Evolutionary conservation across 2,329 filamentous ascomycete genomes (phyloP).

Genomic region (Monosporascus sp.): DNA sequence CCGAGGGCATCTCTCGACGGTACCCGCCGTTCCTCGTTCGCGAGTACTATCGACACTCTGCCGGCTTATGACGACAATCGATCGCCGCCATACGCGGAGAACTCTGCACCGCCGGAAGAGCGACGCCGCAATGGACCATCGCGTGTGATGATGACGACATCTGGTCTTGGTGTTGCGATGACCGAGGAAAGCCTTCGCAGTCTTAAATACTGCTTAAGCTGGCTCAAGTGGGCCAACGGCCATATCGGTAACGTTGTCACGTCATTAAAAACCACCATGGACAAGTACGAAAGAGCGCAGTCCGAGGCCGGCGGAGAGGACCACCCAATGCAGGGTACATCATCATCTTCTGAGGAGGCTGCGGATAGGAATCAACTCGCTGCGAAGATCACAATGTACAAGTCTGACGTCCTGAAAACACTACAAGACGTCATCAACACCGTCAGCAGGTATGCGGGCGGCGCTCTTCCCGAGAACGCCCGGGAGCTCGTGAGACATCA

Average conservation of each 20-base stretch:
- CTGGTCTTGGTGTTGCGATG: conserved; percentile 85
- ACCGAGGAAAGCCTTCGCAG: conserved; percentile 81
- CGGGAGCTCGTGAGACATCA: conserved; percentile 76
- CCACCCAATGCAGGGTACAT: conserved; percentile 17
- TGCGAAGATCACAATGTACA: conserved; percentile 61
- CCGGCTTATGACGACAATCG: conserved; percentile 79
- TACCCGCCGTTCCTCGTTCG: conserved; percentile 49
- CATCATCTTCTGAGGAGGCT: conserved; percentile 19
- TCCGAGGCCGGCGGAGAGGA: conserved; percentile 14
- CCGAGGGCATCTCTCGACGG: conserved; percentile 29
- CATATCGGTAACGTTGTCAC: conserved; percentile 72
- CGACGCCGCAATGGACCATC: conserved; percentile 41
- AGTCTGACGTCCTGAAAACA: conserved; percentile 68
- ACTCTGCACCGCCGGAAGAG: conserved; percentile 30
- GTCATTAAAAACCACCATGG: conserved; percentile 68
- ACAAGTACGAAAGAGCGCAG: conserved; percentile 67
- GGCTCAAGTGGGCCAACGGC: conserved; percentile 76
- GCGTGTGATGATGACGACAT: conserved; percentile 82
- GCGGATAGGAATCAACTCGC: conserved; percentile 45
- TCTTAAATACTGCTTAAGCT: conserved; percentile 76
- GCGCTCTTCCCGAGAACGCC: conserved; percentile 84
- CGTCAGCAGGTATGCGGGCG: conserved; percentile 87
- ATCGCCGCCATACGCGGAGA: conserved; percentile 70
- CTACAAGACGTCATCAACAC: conserved; percentile 77
- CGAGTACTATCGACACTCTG: conserved; percentile 67